A percentile compares a stretch with the other conserved stretches of the same genome.
Evolutionary conservation across 371 early-diverging fungal species (phyloP).

Genomic region (Smittium culicis): DNA sequence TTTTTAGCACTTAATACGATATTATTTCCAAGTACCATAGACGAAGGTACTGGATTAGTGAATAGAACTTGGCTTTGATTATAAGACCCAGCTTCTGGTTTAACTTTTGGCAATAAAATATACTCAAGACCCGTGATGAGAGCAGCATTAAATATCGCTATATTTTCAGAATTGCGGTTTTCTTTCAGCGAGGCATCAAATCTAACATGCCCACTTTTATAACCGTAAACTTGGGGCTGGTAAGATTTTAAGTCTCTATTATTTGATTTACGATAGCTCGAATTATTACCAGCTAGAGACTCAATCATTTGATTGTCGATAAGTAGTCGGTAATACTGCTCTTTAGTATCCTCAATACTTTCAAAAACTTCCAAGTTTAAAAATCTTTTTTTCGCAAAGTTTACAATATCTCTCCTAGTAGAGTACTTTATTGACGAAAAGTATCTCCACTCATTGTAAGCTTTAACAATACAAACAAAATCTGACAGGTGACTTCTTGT

Average conservation of each 20-base stretch:
- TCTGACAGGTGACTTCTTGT: slow-evolving; percentile 42
- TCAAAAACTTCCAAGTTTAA: slow-evolving; percentile 45
- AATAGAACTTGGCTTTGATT: neutral
- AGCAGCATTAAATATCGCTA: slow-evolving; percentile 47
- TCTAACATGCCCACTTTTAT: slow-evolving; percentile 19
- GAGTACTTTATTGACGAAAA: slow-evolving; percentile 28
- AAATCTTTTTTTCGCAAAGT: slow-evolving; percentile 42
- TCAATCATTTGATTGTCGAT: slow-evolving; percentile 56
- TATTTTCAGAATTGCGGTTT: slow-evolving; percentile 22
- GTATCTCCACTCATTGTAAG: slow-evolving; percentile 53
- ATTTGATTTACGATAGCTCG: slow-evolving; percentile 15
- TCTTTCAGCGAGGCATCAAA: slow-evolving; percentile 36
- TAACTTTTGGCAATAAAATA: slow-evolving; percentile 33
- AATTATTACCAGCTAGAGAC: slow-evolving; percentile 15
- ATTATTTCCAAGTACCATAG: neutral
- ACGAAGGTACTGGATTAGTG: neutral
- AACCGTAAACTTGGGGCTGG: slow-evolving; percentile 11
- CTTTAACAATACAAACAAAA: slow-evolving; percentile 57
- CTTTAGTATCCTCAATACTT: slow-evolving; percentile 65
- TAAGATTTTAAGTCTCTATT: slow-evolving; percentile 16
- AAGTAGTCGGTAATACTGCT: slow-evolving; percentile 56
- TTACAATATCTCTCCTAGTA: slow-evolving; percentile 29
- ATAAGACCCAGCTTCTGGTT: neutral
- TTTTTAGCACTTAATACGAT: neutral
- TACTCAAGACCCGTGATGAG: slow-evolving; percentile 53